Base-by-base conservation (phyloP, 805 yeast species). In the Ogataea philodendri region DNA sequence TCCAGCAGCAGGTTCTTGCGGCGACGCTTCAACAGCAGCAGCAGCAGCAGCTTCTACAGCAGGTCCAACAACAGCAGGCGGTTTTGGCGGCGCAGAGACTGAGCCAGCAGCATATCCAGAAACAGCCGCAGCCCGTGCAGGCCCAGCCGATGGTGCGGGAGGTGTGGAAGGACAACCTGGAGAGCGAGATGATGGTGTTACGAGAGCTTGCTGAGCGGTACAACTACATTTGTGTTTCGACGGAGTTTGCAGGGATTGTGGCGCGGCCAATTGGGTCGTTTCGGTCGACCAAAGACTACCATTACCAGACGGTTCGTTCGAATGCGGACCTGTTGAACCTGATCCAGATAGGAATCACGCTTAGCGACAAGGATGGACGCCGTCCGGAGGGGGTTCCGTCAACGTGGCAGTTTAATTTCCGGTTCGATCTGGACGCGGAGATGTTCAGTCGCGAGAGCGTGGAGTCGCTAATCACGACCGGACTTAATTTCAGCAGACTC, bases 371-470 rank as follows among this genome's bases (percentile, higher is more conserved):
- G 27, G 69, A 69, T 35, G 93, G 90, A 9, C 76, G 74, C 40
- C 77, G 76, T 39, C 89, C 89, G 2, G 83, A 78, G 46, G 60
- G 58, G 14, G 70, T 71, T 15, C 74, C 81, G 21, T 75, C 83
- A 4, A 86, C 96, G n/a, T 93, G 97, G 96, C 97, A 90, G 59
- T 89, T 93, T 66, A 93, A 93, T 60, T 88, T 93, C 66, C 69
- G 73, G 47, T 93, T 88, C 60, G 89, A 84, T 59, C 63, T 84
- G 22, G 68, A 73, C 23, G 66, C 69, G 21, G 93, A 87, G 54
- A 90, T 93, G 96, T 85, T 78, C 47, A 82, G 90, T 15, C 78
- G 78, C 36, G 97, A 89, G 50, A 85, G 90, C 13, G 69, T 88
- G 37, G 86, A 87, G 35, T 73, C 86, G 53, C 66, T 90, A 44